Percentiles rank a stretch among this genome's conserved stretches.
Conservation (phyloP, 2,329 filamentous ascomycete genomes). For the Corinectria fuckeliana region DNA sequence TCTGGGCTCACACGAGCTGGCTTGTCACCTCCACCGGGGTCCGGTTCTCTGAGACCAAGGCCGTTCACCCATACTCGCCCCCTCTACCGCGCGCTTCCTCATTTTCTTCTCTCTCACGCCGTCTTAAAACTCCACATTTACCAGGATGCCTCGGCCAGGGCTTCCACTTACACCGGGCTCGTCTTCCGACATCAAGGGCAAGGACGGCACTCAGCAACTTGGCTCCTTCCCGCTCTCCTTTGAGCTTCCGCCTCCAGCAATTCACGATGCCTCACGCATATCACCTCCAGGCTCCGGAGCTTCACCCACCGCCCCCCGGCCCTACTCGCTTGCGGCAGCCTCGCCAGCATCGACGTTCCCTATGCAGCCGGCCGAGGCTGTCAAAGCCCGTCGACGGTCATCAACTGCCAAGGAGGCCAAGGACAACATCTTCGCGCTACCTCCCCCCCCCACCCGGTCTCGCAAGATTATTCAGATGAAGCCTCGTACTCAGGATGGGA, state of each 20-base stretch:
- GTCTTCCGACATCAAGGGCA: conserved; percentile 78
- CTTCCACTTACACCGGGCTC: conserved; percentile 77
- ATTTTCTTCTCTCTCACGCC: not conserved
- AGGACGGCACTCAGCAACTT: conserved; percentile 69
- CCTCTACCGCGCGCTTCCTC: not conserved
- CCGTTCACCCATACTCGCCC: conserved; percentile 2
- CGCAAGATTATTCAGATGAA: conserved; percentile 99
- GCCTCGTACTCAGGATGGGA: conserved; percentile 58
- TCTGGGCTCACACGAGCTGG: not conserved
- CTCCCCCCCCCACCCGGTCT: conserved; percentile 88
- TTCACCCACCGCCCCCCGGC: conserved; percentile 41
- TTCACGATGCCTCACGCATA: conserved; percentile 57
- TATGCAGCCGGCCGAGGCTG: conserved; percentile 57
- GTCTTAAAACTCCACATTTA: conserved; percentile 9
- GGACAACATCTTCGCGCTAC: conserved; percentile 77
- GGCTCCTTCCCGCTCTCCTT: conserved; percentile 71
- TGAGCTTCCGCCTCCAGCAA: conserved; percentile 77
- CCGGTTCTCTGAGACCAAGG: conserved; percentile 3
- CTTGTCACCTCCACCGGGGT: not conserved
- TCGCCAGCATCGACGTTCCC: conserved; percentile 47
- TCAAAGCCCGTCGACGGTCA: conserved; percentile 60
- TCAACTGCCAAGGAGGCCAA: conserved; percentile 53
- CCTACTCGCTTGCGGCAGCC: conserved; percentile 37
- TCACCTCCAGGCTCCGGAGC: conserved; percentile 46
- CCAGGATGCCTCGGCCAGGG: conserved; percentile 42